A percentile compares a stretch with the other conserved stretches of the same genome.
These are phyloP conservation scores for Fusarium hostae DNA, from an alignment of 2,329 filamentous ascomycete species.

Conservation along the genomic window DNA sequence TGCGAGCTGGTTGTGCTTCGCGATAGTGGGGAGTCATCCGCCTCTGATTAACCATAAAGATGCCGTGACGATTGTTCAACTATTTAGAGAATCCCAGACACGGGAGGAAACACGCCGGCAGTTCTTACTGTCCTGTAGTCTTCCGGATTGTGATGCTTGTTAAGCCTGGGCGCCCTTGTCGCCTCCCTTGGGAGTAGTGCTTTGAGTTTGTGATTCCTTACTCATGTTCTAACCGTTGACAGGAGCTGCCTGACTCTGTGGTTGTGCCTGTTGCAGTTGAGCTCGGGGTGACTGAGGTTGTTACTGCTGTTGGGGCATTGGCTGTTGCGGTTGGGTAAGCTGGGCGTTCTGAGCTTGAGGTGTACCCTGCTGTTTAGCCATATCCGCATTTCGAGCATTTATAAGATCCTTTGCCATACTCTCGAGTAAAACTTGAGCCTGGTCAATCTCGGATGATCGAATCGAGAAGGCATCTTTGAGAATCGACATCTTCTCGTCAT, in stretches of 20 bases:
- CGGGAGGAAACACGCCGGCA: background rate
- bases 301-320: conserved; percentile 47
- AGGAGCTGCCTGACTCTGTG: conserved; percentile 44
- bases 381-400: conserved; percentile 41
- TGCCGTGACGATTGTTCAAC: background rate
- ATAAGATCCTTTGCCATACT: conserved; percentile 63
- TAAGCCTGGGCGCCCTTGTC: conserved; percentile 59
- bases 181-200: conserved; percentile 50
- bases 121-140: background rate
- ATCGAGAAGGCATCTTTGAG: conserved; percentile 64
- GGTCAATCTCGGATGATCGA: conserved; percentile 61
- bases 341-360: conserved; percentile 45
- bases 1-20: background rate
- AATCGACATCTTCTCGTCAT: conserved; percentile 58
- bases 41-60: background rate
- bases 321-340: conserved; percentile 49
- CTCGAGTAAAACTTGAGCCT: conserved; percentile 58
- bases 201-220: conserved; percentile 61
- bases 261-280: conserved; percentile 34
- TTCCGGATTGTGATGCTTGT: background rate
- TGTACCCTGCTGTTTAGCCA: conserved; percentile 42
- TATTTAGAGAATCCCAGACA: background rate
- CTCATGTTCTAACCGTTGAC: conserved; percentile 62
- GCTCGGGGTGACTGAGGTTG: conserved; percentile 47
- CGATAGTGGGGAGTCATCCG: background rate